Base-by-base conservation (phyloP, 176 grass and related monocot species). In the Cenchrus fungigraminus region DNA sequence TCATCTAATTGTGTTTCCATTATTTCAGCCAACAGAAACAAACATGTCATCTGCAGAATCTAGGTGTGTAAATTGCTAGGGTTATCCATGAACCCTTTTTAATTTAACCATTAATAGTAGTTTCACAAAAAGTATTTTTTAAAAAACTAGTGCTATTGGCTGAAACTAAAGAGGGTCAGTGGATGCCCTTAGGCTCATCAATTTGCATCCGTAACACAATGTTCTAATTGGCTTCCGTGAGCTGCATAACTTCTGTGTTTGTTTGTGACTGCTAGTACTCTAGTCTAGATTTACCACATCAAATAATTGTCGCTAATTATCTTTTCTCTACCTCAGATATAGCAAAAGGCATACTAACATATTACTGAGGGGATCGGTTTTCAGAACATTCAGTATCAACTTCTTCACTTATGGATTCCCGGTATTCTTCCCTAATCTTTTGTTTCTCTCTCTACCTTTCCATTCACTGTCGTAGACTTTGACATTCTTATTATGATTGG, bases 401-500 rank as follows among this genome's bases (percentile, higher is more conserved):
- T 98, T 98, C 87, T 98, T 98, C 83, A 98, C 89, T 85, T 95
- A 98, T 67, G 95, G 95, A 32, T 98, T 98, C 80, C 95, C 95
- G 87, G 95, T 98, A 98, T 64, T 77, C 58, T 71, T 84, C 43
- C 76, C 79, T 29, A 71, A 85, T 8, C 22, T 54, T 87, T 49
- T 15, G 76, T 63, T 52, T 43, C 6, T 86, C 34, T 12, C 17
- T 62, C 4, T 31, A 80, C 68, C 6, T 44, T 75, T 89, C 17
- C 47, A 43, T 77, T 70, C 44, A 29, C 53, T 59, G 34, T 70
- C 44, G 12, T 37, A 53, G 79, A 81, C 29, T 65, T 84, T 84
- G 20, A 64, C 17, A 71, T 80, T 74, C 61, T 85, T 89, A 45
- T 67, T 84, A 29, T 85, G 8, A 37, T 62, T 81, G 43, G 22